These are phyloP conservation scores for Mucor piriformis DNA, from an alignment of 371 early-diverging fungal genomes.

Conservation along the genomic window DNA sequence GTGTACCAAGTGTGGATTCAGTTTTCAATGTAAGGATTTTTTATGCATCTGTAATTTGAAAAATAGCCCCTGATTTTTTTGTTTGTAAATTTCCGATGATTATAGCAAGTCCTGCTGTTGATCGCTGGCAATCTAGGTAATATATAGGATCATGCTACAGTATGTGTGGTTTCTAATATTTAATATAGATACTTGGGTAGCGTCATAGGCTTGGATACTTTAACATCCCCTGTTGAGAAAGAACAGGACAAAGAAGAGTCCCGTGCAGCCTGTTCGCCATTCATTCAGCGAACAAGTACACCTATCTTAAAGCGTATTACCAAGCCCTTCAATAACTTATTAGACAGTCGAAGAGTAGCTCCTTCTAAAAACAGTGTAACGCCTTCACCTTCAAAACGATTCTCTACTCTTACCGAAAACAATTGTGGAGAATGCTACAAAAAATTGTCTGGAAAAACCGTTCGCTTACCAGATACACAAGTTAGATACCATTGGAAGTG, in stretches of 20 bases:
- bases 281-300: constrained; percentile 3
- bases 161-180: not conserved
- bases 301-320: constrained; percentile 12
- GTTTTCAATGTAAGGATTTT: constrained; percentile 20
- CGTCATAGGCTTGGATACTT: constrained; percentile 14
- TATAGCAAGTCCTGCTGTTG: constrained; percentile 4
- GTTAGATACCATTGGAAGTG: constrained; percentile 42
- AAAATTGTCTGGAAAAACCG: constrained; percentile 35
- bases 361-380: not conserved
- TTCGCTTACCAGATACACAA: constrained; percentile 33
- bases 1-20: constrained; percentile 37
- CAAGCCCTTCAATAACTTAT: constrained; percentile 9
- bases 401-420: not conserved
- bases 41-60: not conserved
- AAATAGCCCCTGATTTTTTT: not conserved
- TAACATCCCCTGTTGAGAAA: constrained; percentile 2
- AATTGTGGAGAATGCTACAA: constrained; percentile 33
- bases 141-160: too few species aligned
- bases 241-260: not conserved
- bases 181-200: constrained; percentile 12
- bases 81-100: too few species aligned
- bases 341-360: constrained; percentile 8
- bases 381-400: not conserved
- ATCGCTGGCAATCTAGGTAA: constrained; percentile 29
- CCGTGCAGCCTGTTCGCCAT: constrained; percentile 4